Conservation (phyloP, 441 rosid genomes). For the Euphorbia schlechtendalii region DNA sequence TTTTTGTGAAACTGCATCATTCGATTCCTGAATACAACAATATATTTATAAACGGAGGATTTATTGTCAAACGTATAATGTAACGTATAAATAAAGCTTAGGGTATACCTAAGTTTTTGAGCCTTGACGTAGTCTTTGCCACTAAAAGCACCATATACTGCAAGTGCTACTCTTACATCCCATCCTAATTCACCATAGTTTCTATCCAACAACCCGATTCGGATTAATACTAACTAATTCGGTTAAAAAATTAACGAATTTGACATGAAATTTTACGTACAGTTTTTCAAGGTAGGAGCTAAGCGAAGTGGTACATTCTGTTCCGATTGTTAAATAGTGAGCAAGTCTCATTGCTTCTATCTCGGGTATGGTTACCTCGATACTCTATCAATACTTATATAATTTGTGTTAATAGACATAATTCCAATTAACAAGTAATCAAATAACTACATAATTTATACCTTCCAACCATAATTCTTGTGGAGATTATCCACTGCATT, state of each 20-base stretch:
- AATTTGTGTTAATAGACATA: no score
- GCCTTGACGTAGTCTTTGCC: constrained; percentile 56
- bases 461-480: constrained; percentile 53
- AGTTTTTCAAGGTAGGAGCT: constrained; percentile 39
- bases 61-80: no score
- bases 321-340: constrained; percentile 58
- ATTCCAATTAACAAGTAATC: no score
- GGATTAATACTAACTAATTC: not conserved
- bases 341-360: constrained; percentile 70
- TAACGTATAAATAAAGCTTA: no score
- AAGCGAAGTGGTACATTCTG: constrained; percentile 50
- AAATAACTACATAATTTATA: constrained; percentile 5
- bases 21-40: constrained; percentile 40
- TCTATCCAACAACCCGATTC: constrained; percentile 27
- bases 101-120: constrained; percentile 48
- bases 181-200: constrained; percentile 46
- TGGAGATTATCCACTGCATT: constrained; percentile 34
- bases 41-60: no score
- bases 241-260: not conserved
- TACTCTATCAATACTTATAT: constrained; percentile 25
- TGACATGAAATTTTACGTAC: constrained; percentile 25
- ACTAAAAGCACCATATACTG: constrained; percentile 50
- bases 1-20: constrained; percentile 43
- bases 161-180: constrained; percentile 61
- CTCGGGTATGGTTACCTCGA: constrained; percentile 66